Conservation (phyloP, 345 rosid genomes). For the Alliaria petiolata region DNA sequence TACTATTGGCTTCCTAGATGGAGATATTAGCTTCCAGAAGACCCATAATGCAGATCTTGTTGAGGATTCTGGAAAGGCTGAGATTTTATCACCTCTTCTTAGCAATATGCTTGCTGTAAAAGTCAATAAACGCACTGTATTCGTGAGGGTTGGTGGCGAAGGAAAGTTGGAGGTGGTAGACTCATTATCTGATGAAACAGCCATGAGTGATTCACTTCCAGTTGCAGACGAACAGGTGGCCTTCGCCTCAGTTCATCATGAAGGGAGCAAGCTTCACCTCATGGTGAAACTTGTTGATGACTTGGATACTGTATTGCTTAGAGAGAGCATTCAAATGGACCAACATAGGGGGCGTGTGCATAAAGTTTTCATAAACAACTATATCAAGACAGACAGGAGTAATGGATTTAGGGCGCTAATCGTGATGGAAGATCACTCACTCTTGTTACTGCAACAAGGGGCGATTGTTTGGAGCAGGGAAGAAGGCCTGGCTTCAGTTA, state of each 20-base stretch:
- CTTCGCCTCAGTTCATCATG: constrained; percentile 67
- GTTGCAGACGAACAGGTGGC: constrained; percentile 61
- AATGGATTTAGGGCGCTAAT: constrained; percentile 96
- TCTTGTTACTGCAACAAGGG: constrained; percentile 88
- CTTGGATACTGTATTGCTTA: constrained; percentile 67
- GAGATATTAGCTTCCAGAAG: constrained; percentile 49
- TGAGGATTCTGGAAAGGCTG: constrained; percentile 49
- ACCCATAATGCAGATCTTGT: constrained; percentile 56
- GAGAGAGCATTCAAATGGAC: constrained; percentile 69
- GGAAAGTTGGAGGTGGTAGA: constrained; percentile 72
- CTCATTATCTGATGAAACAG: constrained; percentile 50
- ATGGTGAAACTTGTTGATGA: constrained; percentile 62
- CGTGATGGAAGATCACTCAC: constrained; percentile 98
- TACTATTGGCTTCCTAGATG: constrained; percentile 49
- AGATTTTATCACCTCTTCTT: constrained; percentile 53
- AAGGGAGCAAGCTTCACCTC: constrained; percentile 56
- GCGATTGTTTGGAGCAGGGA: constrained; percentile 95
- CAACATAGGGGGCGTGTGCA: constrained; percentile 68
- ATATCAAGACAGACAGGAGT: constrained; percentile 84
- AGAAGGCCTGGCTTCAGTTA: constrained; percentile 88
- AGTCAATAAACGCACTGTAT: constrained; percentile 35
- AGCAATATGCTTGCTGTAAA: constrained; percentile 58
- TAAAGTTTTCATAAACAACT: constrained; percentile 89
- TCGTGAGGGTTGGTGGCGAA: constrained; percentile 49
- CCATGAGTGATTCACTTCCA: constrained; percentile 73